Evolutionary conservation across 108 stramenopile genomes (phyloP), one percentile per base, ranked within the genome.

Genomic region (Skeletonema grethae): DNA sequence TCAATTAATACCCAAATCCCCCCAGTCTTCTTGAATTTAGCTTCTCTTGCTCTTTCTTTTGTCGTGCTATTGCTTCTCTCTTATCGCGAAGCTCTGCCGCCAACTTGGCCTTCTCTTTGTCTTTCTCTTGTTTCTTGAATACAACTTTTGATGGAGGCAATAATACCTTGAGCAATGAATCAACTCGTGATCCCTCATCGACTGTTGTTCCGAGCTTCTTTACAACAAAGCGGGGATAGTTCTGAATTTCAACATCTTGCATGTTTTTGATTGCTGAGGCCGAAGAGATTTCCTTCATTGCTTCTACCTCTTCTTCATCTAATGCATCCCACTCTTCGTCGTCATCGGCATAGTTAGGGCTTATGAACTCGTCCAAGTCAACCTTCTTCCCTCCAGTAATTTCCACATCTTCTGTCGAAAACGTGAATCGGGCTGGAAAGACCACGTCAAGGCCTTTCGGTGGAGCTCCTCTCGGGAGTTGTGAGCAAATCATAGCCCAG

Each of bases 251-350:
- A 59, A 88, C 79, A 53, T 93, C 94, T 65, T 79, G 72, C 63
- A 93, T 67, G n/a, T 61, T 76, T 62, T 77, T 82, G 7, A 94
- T 84, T 48, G 67, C 77, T 18, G 83, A 80, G 25, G 90, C 90
- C 13, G 91, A 93, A 9, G 89, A 85, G 59, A 90, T 90, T 71
- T 91, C 90, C 64, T 90, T 87, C 86, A 91, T 87, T 10, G 90
- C 88, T 73, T 95, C 94, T 10, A 87, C 83, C 59, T 91, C 94
- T 80, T 95, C 92, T 77, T 93, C 74, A 64, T 93, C 95, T 48
- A 90, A 57, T 22, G 88, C 84, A 76, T 92, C 94, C 90, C 90
- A 92, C 63, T 88, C 88, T 73, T 95, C 94, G 9, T 82, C 85
- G 35, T 90, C 86, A 8, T 82, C 72, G 53, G 86, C 86, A 25